Evolutionary conservation across 305 asterid species (phyloP).

Genomic region (Solanum hybrid): DNA sequence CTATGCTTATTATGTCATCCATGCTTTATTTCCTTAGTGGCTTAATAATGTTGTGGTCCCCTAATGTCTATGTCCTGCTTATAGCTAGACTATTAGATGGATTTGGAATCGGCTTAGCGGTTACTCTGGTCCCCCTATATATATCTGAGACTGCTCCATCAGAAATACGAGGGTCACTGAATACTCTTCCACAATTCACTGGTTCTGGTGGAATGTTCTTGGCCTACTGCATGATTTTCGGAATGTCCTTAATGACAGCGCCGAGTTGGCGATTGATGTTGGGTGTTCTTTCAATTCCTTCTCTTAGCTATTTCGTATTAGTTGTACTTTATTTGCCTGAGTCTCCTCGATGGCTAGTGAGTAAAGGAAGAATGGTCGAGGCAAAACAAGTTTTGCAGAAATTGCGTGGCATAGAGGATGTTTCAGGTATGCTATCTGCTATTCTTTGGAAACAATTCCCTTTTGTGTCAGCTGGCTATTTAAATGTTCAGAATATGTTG

Average conservation of each 20-base stretch:
- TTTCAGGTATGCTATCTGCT: slow-evolving; percentile 44
- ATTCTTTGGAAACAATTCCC: background rate
- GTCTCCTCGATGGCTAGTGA: slow-evolving; percentile 95
- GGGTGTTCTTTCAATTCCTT: slow-evolving; percentile 82
- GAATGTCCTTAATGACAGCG: slow-evolving; percentile 52
- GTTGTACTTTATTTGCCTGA: slow-evolving; percentile 71
- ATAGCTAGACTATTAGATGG: slow-evolving; percentile 82
- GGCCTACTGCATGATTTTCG: slow-evolving; percentile 80
- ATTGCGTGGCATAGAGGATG: slow-evolving; percentile 86
- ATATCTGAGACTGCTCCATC: slow-evolving; percentile 94
- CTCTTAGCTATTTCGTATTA: slow-evolving; percentile 53
- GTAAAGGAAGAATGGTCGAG: slow-evolving; percentile 85
- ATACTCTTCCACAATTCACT: slow-evolving; percentile 85
- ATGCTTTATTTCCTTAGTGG: slow-evolving; percentile 72
- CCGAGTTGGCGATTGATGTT: slow-evolving; percentile 92
- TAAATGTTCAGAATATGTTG: background rate
- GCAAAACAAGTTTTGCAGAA: slow-evolving; percentile 71
- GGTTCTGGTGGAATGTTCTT: slow-evolving; percentile 87
- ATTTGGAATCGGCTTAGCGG: slow-evolving; percentile 90
- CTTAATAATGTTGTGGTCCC: slow-evolving; percentile 87
- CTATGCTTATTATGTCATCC: slow-evolving; percentile 77
- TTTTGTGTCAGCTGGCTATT: background rate
- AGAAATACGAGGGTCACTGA: slow-evolving; percentile 68
- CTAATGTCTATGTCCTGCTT: slow-evolving; percentile 70
- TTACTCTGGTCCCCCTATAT: slow-evolving; percentile 70